A percentile compares a stretch with the other conserved stretches of the same genome.
Evolutionary conservation across 2,329 filamentous ascomycete genomes (phyloP).

Genomic region (Aspergillus oerlinghausenensis): DNA sequence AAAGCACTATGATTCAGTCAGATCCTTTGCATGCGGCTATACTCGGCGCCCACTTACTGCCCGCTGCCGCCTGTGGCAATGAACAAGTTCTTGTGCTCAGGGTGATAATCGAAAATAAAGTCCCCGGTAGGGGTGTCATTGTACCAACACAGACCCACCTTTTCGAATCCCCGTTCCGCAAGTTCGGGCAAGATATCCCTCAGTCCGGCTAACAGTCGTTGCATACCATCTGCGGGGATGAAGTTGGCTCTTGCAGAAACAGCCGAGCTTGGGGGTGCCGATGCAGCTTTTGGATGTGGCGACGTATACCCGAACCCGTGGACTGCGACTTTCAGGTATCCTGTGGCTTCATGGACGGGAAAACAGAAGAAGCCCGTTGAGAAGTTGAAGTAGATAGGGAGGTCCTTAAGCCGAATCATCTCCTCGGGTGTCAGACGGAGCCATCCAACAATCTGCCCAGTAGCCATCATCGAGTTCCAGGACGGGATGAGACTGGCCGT

Average conservation of each 20-base stretch:
- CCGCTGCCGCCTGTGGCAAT: slow-evolving; percentile 27
- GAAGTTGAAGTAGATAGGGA: slow-evolving; percentile 55
- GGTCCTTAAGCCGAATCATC: slow-evolving; percentile 55
- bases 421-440: slow-evolving; percentile 66
- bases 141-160: slow-evolving; percentile 65
- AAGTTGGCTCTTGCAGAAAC: slow-evolving; percentile 25
- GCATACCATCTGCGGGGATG: slow-evolving; percentile 49
- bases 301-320: slow-evolving; percentile 61
- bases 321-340: slow-evolving; percentile 57
- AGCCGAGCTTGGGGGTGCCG: slow-evolving; percentile 17
- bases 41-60: slow-evolving; percentile 18
- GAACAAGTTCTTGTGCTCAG: slow-evolving; percentile 43
- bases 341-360: slow-evolving; percentile 32
- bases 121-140: slow-evolving; percentile 64
- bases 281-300: slow-evolving; percentile 13
- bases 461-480: slow-evolving; percentile 66
- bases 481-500: slow-evolving; percentile 69
- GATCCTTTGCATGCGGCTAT: background rate
- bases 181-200: slow-evolving; percentile 56
- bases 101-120: slow-evolving; percentile 65
- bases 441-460: slow-evolving; percentile 73
- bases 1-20: slow-evolving; percentile 45
- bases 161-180: slow-evolving; percentile 53
- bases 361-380: slow-evolving; percentile 48
- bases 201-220: slow-evolving; percentile 55